Evolutionary conservation across 768 basidiomycete species (phyloP), one percentile per base, ranked within the genome.

Genomic region (Tylopilus vinaceipallidus): DNA sequence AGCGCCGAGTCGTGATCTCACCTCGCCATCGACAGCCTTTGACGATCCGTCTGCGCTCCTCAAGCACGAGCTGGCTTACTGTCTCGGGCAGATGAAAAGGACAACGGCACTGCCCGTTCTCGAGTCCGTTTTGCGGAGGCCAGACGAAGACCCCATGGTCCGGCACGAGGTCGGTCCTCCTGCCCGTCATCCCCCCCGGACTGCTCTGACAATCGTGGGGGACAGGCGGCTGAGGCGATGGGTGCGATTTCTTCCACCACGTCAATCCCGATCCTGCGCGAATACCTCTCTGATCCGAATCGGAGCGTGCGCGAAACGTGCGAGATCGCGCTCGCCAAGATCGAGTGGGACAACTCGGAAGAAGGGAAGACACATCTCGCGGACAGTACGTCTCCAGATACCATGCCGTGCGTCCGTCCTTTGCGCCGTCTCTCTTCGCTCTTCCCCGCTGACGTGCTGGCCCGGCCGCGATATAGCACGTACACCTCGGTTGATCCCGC

Each of bases 51-150:
- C 93, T 36, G 90, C 93, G 9, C 68, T 99, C 51, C 78, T 99
- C 27, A 98, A 98, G 63, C 97, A 99, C 66, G 97, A 99, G 63
- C 78, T 99, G 2, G 97, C 97, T 1, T 99, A 98, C 67, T 95
- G 93, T 61, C 79, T 99, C 3, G 97, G 97, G 0, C 97, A 99
- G 70, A 88, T 95, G 71, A 85, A 85, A 58, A 78, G 78, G 27
- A 60, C 73, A 0, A 73, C 76, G 3, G 97, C 95, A 0, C 73
- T 98, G 11, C 86, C 92, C 6, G 77, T 79, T 16, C 81, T 99
- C 5, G 87, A 91, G 64, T 68, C 73, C 3, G 89, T 95, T 5
- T 77, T 99, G 32, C 74, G 79, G 54, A 75, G 93, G 62, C 63
- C 67, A 34, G 62, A 74, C 16, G 86, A 95, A 65, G 88, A 95